Percentiles rank a stretch among this genome's conserved stretches.
Evolutionary conservation across 257 asterid genomes (phyloP).

Genomic region (Fraxinus excelsior): DNA sequence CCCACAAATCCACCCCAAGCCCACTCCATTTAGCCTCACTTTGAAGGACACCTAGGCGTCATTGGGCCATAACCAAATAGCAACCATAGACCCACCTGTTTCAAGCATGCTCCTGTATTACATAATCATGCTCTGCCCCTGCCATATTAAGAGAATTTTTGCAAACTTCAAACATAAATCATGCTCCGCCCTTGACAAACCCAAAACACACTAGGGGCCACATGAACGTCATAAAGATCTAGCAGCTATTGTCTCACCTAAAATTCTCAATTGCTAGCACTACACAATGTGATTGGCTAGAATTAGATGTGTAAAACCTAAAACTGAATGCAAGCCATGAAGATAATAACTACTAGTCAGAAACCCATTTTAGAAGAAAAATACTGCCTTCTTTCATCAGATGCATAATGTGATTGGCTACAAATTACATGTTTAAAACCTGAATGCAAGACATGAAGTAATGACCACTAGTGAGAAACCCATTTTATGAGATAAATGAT

Average conservation of each 20-base stretch:
- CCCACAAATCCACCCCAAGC: too few species aligned
- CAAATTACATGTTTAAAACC: neutral
- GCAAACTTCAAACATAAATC: neutral
- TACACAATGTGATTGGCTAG: too few species aligned
- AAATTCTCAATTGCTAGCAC: neutral
- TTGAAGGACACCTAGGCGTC: too few species aligned
- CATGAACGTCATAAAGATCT: constrained; percentile 3
- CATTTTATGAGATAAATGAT: constrained; percentile 1
- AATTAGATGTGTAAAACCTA: too few species aligned
- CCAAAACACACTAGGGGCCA: neutral
- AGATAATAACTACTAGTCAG: too few species aligned
- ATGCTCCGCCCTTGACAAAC: neutral
- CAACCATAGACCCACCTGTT: too few species aligned
- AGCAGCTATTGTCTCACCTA: constrained; percentile 20
- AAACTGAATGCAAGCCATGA: too few species aligned
- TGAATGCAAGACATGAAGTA: constrained; percentile 7
- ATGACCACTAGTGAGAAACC: constrained; percentile 6
- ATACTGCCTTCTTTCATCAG: too few species aligned
- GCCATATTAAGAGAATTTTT: neutral
- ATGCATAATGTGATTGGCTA: neutral
- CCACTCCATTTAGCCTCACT: too few species aligned
- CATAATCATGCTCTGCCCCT: neutral
- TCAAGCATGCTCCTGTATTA: too few species aligned
- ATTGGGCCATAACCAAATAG: too few species aligned
- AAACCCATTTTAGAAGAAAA: too few species aligned